Base-by-base conservation (phyloP, 1,139 yeast genomes). In the Saccharomyces uvarum region DNA sequence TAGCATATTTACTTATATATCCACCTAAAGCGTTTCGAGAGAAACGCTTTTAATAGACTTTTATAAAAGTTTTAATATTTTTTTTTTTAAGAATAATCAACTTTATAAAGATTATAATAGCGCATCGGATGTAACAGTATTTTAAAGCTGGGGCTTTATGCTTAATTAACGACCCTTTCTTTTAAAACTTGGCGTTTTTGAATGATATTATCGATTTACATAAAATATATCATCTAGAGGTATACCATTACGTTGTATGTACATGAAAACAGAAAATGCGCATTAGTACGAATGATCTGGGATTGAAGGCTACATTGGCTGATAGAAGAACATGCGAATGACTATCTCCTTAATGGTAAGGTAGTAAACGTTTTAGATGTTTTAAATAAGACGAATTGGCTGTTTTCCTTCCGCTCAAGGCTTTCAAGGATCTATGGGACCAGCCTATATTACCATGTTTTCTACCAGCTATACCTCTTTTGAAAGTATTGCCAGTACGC, bases 371-470 rank as follows among this genome's bases (percentile, higher is more conserved):
- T 62, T 75, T 77, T 60, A 86, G 69, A 68, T 83, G 85, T 51
- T 68, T 69, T 5, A 68, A 59, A 56, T 72, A 78, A 7, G 77
- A 68, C 44, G 70, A 68, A 44, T 78, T 78, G 3, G 90, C 88
- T 50, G 75, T 70, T 2, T 81, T 81, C 54, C 82, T 83, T 4
- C 86, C 84, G 54, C 86, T 83, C 66, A 87, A 77, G 57, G 79
- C 83, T 47, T 80, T 77, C 62, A 89, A 73, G 6, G 84, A 76
- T 55, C 83, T 77, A 49, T 81, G 73, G 51, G 91, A 80, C 84
- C 95, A 90, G 27, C 96, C 93, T 3, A 91, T 89, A 65, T 89
- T 90, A 51, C 98, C 97, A 70, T 90, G 98, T 64, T 88, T 87
- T 73, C 96, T 81, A 9, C 96, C 95, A 21, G 95, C 88, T 63